Evolutionary conservation across 176 grass and related monocot species (phyloP).

Genomic region (Juncus inflexus): DNA sequence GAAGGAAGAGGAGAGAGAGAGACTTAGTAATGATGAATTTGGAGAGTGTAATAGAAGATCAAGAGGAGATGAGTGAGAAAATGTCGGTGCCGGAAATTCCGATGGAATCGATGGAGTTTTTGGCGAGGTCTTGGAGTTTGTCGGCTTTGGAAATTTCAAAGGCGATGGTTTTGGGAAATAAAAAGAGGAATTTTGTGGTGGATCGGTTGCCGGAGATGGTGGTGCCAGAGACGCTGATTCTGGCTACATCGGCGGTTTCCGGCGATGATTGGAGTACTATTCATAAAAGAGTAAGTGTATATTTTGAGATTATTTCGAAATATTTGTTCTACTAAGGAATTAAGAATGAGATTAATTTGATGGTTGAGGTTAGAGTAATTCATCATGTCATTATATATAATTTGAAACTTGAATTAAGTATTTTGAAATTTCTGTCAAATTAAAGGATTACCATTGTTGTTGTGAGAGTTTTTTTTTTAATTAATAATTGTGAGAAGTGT

Average conservation of each 20-base stretch:
- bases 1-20: conserved; percentile 33
- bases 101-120: conserved; percentile 69
- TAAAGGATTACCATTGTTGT: too few species aligned
- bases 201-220: conserved; percentile 56
- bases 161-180: conserved; percentile 36
- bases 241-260: conserved; percentile 44
- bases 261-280: conserved; percentile 29
- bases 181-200: conserved; percentile 64
- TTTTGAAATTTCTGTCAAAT: background rate
- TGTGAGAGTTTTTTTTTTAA: too few species aligned
- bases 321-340: too few species aligned
- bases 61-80: background rate
- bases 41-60: conserved; percentile 10
- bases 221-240: conserved; percentile 39
- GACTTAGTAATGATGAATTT: conserved; percentile 47
- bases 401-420: background rate
- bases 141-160: conserved; percentile 61
- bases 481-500: too few species aligned
- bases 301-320: background rate
- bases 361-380: background rate
- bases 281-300: conserved; percentile 43
- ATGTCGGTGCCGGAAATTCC: conserved; percentile 41
- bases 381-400: too few species aligned
- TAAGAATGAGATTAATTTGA: background rate
- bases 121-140: conserved; percentile 60